A percentile compares a stretch with the other conserved stretches of the same genome.
phyloP scores from a whole-genome alignment of 805 yeast species.

The Cyberlindnera maclurae region DNA sequence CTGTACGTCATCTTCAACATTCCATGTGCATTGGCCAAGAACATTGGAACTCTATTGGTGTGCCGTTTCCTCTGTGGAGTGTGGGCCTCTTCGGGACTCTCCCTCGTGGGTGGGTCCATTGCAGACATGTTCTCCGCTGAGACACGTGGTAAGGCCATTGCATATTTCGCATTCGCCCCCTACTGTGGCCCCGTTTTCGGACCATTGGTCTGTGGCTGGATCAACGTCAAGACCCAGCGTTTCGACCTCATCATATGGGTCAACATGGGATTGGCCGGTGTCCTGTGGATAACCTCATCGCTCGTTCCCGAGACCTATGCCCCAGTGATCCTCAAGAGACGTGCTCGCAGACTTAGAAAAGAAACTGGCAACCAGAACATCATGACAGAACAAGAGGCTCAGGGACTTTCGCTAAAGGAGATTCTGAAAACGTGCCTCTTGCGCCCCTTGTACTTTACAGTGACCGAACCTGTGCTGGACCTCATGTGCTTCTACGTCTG shows the following conservation, averaged over 20 bases:
- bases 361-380: slow-evolving; percentile 78
- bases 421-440: slow-evolving; percentile 63
- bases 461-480: slow-evolving; percentile 80
- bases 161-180: slow-evolving; percentile 87
- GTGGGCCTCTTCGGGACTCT: slow-evolving; percentile 73
- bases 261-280: slow-evolving; percentile 87
- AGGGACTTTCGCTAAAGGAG: slow-evolving; percentile 62
- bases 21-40: slow-evolving; percentile 81
- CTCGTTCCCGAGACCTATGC: slow-evolving; percentile 87
- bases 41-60: slow-evolving; percentile 71
- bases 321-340: slow-evolving; percentile 64
- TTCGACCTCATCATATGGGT: slow-evolving; percentile 80
- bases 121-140: slow-evolving; percentile 82
- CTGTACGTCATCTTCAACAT: slow-evolving; percentile 75
- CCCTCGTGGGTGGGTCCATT: slow-evolving; percentile 85
- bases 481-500: slow-evolving; percentile 82
- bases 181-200: slow-evolving; percentile 91
- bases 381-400: slow-evolving; percentile 91
- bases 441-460: slow-evolving; percentile 72
- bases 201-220: slow-evolving; percentile 82
- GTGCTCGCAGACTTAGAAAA: slow-evolving; percentile 61
- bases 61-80: slow-evolving; percentile 87
- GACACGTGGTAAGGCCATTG: slow-evolving; percentile 83
- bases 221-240: slow-evolving; percentile 61
- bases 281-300: slow-evolving; percentile 60